These are phyloP conservation scores for Hibiscus mutabilis DNA, from an alignment of 345 rosid species.

Conservation along the genomic window DNA sequence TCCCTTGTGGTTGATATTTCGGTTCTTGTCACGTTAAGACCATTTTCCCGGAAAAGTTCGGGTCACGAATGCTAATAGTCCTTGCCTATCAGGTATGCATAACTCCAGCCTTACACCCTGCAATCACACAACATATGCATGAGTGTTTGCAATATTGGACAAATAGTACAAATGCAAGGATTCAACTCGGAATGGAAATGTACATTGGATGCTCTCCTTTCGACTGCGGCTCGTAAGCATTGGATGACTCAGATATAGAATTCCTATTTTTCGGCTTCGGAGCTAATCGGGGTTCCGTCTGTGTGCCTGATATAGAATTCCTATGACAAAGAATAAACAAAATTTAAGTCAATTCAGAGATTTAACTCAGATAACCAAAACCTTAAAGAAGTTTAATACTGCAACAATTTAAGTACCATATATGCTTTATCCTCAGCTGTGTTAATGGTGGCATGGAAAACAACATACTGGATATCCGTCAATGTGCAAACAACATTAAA, in stretches of 20 bases:
- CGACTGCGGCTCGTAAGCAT: conserved; percentile 76
- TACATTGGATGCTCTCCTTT: conserved; percentile 85
- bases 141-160: not conserved
- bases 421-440: conserved; percentile 55
- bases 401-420: conserved; percentile 35
- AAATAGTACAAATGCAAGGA: not conserved
- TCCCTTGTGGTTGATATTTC: conserved; percentile 68
- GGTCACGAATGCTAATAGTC: conserved; percentile 79
- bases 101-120: conserved; percentile 88
- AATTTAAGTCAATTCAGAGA: conserved; percentile 6
- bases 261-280: conserved; percentile 88
- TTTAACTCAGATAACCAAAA: not conserved
- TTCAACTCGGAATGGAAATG: not conserved
- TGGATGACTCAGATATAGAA: conserved; percentile 84
- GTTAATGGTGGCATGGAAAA: conserved; percentile 76
- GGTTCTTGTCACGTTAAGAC: conserved; percentile 85
- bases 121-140: conserved; percentile 6
- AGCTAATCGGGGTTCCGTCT: conserved; percentile 91
- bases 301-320: conserved; percentile 80
- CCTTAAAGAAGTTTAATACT: not conserved
- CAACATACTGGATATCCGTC: conserved; percentile 92
- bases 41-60: conserved; percentile 89
- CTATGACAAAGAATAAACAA: conserved; percentile 24
- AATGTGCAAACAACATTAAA: conserved; percentile 91
- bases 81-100: conserved; percentile 49